A percentile compares a stretch with the other conserved stretches of the same genome.
These are phyloP conservation scores for Lentinus brumalis DNA, from an alignment of 768 basidiomycete genomes.

Conservation along the genomic window DNA sequence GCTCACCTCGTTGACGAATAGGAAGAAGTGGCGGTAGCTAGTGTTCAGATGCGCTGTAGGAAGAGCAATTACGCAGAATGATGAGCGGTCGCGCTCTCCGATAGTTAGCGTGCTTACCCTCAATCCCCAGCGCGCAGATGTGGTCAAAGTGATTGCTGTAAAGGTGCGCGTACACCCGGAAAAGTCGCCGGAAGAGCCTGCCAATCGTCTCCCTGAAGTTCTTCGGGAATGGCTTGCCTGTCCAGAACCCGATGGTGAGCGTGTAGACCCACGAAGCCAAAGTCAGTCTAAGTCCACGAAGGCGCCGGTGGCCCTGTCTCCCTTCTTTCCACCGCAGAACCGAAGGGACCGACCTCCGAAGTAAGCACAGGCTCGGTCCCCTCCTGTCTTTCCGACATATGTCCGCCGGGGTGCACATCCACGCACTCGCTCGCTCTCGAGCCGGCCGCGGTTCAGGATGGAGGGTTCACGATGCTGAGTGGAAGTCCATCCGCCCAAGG, in stretches of 20 bases:
- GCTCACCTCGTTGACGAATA: constrained; percentile 92
- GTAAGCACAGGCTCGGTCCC: too few species aligned
- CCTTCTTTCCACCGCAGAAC: too few species aligned
- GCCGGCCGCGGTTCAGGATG: too few species aligned
- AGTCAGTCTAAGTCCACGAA: background rate
- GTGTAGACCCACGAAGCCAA: background rate
- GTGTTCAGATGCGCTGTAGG: constrained; percentile 92
- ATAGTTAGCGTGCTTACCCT: constrained; percentile 59
- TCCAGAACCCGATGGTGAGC: background rate
- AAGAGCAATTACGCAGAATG: too few species aligned
- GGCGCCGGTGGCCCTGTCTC: too few species aligned
- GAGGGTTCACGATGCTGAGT: too few species aligned
- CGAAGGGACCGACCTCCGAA: too few species aligned
- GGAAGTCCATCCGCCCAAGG: too few species aligned
- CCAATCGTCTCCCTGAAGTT: constrained; percentile 90
- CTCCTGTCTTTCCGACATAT: too few species aligned
- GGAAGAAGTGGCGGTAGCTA: constrained; percentile 96
- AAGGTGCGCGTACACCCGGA: constrained; percentile 97
- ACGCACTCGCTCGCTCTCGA: background rate
- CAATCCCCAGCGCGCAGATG: constrained; percentile 96
- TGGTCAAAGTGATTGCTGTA: constrained; percentile 99
- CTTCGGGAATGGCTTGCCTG: constrained; percentile 88
- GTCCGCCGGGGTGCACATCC: background rate
- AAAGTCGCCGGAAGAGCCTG: constrained; percentile 88
- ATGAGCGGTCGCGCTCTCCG: background rate